Evolutionary conservation across 768 basidiomycete species (phyloP).

Genomic region (Floccularia luteovirens): DNA sequence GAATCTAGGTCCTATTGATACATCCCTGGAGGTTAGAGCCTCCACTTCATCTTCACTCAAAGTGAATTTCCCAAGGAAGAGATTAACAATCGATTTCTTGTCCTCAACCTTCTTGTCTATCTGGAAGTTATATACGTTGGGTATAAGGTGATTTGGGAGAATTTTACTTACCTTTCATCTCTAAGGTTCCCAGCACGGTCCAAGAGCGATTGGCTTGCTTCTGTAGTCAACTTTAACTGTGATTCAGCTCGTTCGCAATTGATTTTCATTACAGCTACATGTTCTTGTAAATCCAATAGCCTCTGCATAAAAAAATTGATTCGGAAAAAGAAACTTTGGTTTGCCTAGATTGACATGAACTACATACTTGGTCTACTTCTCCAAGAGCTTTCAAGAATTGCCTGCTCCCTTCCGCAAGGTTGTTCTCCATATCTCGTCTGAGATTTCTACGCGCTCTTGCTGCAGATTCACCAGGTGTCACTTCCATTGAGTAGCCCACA

Average conservation of each 20-base stretch:
- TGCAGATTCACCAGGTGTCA: conserved; percentile 54
- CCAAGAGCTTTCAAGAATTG: conserved; percentile 80
- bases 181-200: conserved; percentile 76
- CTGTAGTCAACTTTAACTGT: conserved; percentile 67
- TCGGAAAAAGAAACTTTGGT: conserved; percentile 5
- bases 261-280: conserved; percentile 72
- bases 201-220: conserved; percentile 70
- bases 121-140: conserved; percentile 23
- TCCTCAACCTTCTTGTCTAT: conserved; percentile 62
- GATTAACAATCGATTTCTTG: conserved; percentile 62
- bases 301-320: conserved; percentile 42
- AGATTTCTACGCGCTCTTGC: conserved; percentile 72
- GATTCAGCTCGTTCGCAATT: conserved; percentile 81
- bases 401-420: conserved; percentile 73
- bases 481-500: conserved; percentile 16
- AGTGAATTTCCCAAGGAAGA: conserved; percentile 85
- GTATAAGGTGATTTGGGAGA: neutral
- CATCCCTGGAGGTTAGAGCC: conserved; percentile 70
- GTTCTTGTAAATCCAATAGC: conserved; percentile 69
- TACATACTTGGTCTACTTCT: conserved; percentile 83
- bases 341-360: conserved; percentile 2
- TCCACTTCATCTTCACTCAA: conserved; percentile 66
- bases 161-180: conserved; percentile 52
- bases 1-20: conserved; percentile 65
- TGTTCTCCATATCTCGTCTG: conserved; percentile 78